A percentile compares a stretch with the other conserved stretches of the same genome.
These are phyloP conservation scores for Durusdinium trenchii DNA, from an alignment of 73 alveolate genomes.

Conservation along the genomic window DNA sequence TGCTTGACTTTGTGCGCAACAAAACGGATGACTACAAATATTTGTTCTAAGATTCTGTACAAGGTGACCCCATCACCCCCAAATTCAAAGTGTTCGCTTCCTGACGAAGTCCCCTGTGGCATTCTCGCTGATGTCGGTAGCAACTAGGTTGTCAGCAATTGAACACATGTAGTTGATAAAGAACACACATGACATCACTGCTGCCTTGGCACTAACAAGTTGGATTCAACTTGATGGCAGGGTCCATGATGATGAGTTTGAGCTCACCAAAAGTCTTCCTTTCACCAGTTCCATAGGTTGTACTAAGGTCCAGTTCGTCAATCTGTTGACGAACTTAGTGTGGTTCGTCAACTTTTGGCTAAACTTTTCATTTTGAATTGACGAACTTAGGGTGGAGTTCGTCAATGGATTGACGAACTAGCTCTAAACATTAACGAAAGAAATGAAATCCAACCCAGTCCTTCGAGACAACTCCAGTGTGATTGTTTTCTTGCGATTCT, in stretches of 20 bases:
- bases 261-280: not conserved
- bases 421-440: too few relatives aligned
- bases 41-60: not conserved
- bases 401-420: not conserved
- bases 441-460: not conserved
- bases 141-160: not conserved
- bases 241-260: not conserved
- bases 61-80: not conserved
- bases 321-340: not conserved
- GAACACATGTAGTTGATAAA: not conserved
- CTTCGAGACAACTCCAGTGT: not conserved
- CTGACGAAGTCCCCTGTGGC: not conserved
- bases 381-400: not conserved
- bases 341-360: not conserved
- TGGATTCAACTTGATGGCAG: not conserved
- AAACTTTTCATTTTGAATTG: constrained; percentile 2
- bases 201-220: not conserved
- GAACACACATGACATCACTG: not conserved
- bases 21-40: not conserved
- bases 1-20: not conserved
- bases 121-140: not conserved
- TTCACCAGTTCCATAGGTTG: too few relatives aligned
- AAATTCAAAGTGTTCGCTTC: not conserved
- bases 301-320: not conserved
- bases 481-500: not conserved